These are phyloP conservation scores for Penicillium sclerotigenum DNA, from an alignment of 2,329 filamentous ascomycete genomes.

Conservation along the genomic window DNA sequence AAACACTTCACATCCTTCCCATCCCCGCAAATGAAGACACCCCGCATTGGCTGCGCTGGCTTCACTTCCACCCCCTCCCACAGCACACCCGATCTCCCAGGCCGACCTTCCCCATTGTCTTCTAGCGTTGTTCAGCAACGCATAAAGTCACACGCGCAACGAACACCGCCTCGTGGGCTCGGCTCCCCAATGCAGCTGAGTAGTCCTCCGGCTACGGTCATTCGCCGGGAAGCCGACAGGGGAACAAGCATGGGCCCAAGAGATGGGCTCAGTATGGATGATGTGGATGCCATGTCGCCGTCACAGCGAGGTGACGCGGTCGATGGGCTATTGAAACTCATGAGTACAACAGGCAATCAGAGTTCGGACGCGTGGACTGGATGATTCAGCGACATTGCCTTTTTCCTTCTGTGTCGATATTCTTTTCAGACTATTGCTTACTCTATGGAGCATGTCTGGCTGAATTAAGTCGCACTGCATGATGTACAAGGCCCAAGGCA, in stretches of 20 bases:
- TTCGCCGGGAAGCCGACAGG: conserved; percentile 15
- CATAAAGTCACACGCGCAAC: conserved; percentile 13
- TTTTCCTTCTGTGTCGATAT: conserved; percentile 5
- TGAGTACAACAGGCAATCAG: conserved; percentile 35
- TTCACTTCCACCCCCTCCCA: conserved; percentile 19
- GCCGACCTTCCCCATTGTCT: conserved; percentile 14
- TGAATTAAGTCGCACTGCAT: not conserved
- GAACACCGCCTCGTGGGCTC: conserved; percentile 18
- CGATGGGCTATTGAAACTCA: conserved; percentile 40
- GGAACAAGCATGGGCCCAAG: conserved; percentile 11
- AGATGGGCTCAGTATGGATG: conserved; percentile 1
- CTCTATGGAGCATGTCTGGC: not conserved
- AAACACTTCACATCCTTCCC: conserved; percentile 18
- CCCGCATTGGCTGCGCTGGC: conserved; percentile 16
- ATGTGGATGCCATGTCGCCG: conserved; percentile 17
- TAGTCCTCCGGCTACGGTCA: conserved; percentile 33
- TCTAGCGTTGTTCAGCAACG: conserved; percentile 9
- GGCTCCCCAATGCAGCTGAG: conserved; percentile 37
- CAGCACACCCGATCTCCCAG: conserved; percentile 23
- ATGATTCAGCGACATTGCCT: conserved; percentile 3
- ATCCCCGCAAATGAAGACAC: conserved; percentile 17
- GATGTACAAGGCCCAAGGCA: not conserved
- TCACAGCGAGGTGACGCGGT: conserved; percentile 39
- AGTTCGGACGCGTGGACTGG: conserved; percentile 24
- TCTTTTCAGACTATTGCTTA: not conserved